Evolutionary conservation across 2,329 filamentous ascomycete genomes (phyloP).

Genomic region (Dactylellina parvicollis): DNA sequence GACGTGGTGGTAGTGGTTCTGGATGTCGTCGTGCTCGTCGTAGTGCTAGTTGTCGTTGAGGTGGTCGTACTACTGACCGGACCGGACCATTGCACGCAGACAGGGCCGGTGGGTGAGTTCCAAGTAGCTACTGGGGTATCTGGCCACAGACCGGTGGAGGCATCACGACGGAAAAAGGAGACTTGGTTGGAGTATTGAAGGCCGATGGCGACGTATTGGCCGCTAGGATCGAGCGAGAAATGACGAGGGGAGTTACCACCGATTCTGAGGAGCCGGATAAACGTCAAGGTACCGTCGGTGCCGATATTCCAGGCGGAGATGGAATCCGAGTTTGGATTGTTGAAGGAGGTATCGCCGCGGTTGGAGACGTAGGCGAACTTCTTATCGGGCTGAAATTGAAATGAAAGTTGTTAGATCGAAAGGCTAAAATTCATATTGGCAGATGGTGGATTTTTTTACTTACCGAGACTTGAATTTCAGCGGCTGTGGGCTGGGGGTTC

Average conservation of each 20-base stretch:
- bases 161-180: constrained; percentile 71
- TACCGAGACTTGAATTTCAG: constrained; percentile 71
- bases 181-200: constrained; percentile 72
- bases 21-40: neutral
- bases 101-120: constrained; percentile 19
- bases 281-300: constrained; percentile 67
- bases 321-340: constrained; percentile 68
- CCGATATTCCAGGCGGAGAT: constrained; percentile 72
- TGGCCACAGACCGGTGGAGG: constrained; percentile 65
- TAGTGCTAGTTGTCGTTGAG: constrained; percentile 15
- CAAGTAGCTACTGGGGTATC: constrained; percentile 30
- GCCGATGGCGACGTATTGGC: constrained; percentile 72
- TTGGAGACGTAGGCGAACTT: constrained; percentile 75
- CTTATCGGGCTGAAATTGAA: constrained; percentile 67
- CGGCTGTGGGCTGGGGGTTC: constrained; percentile 62
- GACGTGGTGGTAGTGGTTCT: neutral
- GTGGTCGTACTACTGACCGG: neutral
- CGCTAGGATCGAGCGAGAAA: constrained; percentile 73
- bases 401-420: constrained; percentile 17
- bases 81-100: constrained; percentile 36
- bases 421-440: neutral
- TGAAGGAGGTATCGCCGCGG: constrained; percentile 70
- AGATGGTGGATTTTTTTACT: constrained; percentile 58
- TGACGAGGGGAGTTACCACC: constrained; percentile 74
- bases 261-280: constrained; percentile 69